Evolutionary conservation across 177 flowering plant genomes (phyloP).

Genomic region (Vitis hybrid): DNA sequence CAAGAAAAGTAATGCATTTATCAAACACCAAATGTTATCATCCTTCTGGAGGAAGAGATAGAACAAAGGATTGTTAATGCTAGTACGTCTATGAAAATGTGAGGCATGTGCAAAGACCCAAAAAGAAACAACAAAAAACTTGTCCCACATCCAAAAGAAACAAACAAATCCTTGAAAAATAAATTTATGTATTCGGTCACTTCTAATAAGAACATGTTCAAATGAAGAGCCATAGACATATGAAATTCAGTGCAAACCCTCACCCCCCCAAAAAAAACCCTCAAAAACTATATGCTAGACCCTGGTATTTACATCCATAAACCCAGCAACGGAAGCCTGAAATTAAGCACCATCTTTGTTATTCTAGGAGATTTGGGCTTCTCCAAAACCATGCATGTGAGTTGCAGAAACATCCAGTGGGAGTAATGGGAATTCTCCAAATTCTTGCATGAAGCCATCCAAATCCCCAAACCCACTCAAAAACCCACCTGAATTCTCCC

Average conservation of each 20-base stretch:
- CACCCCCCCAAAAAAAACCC: not conserved
- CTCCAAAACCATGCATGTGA: constrained; percentile 48
- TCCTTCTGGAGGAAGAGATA: too few relatives aligned
- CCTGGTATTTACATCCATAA: too few relatives aligned
- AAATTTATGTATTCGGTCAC: too few relatives aligned
- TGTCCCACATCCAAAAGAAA: constrained; percentile 7
- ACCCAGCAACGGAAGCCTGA: too few relatives aligned
- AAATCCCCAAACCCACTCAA: constrained; percentile 59
- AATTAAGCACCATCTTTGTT: too few relatives aligned
- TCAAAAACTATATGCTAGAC: not conserved
- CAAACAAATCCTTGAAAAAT: not conserved
- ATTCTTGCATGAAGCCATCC: constrained; percentile 65
- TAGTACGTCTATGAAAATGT: too few relatives aligned
- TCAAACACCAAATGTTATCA: not conserved
- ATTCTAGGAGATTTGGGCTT: constrained; percentile 24
- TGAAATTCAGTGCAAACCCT: not conserved
- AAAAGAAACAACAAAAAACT: not conserved
- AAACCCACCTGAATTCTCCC: constrained; percentile 42
- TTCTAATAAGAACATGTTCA: not conserved
- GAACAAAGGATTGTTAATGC: too few relatives aligned
- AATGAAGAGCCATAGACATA: not conserved
- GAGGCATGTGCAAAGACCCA: not conserved
- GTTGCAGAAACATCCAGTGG: constrained; percentile 38
- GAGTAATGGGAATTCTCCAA: constrained; percentile 44
- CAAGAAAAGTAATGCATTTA: constrained; percentile 33